Conservation (phyloP, 2,329 filamentous ascomycete species). For the Aspergillus fructus region DNA sequence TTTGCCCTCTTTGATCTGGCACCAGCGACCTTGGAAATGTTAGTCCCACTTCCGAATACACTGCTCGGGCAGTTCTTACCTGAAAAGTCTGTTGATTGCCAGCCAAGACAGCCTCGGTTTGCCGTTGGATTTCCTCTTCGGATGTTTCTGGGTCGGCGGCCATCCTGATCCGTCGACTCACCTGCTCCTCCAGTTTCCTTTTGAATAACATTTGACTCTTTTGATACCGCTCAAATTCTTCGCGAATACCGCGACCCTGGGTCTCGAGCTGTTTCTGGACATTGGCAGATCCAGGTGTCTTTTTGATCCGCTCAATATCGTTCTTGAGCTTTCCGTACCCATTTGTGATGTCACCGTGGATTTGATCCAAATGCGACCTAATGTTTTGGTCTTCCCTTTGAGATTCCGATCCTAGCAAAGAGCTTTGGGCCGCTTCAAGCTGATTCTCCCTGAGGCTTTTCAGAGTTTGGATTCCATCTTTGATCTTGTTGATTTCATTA, state of each 20-base stretch:
- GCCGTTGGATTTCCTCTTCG: constrained; percentile 73
- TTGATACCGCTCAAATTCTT: constrained; percentile 79
- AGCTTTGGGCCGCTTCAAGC: constrained; percentile 63
- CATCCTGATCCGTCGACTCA: constrained; percentile 87
- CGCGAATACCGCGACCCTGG: constrained; percentile 75
- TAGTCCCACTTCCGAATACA: background rate
- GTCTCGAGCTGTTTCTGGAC: constrained; percentile 80
- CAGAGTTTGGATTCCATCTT: constrained; percentile 72
- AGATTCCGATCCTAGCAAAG: constrained; percentile 73
- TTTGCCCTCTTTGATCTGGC: constrained; percentile 68
- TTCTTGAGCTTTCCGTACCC: constrained; percentile 77
- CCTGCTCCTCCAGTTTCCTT: constrained; percentile 76
- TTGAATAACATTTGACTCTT: constrained; percentile 76
- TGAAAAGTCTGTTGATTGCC: constrained; percentile 75
- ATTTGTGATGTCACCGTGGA: constrained; percentile 78
- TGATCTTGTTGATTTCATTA: constrained; percentile 80
- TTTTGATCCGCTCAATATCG: constrained; percentile 79
- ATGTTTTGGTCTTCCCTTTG: constrained; percentile 61
- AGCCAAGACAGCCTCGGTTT: constrained; percentile 66
- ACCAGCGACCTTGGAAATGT: constrained; percentile 30
- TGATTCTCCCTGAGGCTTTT: constrained; percentile 56
- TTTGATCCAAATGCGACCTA: constrained; percentile 65
- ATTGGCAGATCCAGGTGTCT: constrained; percentile 70
- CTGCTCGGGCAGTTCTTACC: constrained; percentile 55
- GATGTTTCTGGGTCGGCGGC: constrained; percentile 73